A percentile compares a stretch with the other conserved stretches of the same genome.
Conservation (phyloP, 73 alveolate genomes). For the Paramecium sexaurelia region DNA sequence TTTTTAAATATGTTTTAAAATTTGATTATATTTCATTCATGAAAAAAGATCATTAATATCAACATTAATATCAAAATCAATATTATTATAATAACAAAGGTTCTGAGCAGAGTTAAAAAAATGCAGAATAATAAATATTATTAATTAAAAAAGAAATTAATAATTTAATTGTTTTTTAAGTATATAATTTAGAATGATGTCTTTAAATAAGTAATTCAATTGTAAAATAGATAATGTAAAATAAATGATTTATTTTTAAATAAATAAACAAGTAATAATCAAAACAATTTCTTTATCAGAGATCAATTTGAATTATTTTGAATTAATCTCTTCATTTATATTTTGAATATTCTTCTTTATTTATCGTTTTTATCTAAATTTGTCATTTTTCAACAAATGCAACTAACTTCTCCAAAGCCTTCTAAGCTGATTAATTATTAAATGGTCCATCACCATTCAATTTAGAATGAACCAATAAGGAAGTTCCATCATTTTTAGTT, state of each 20-base stretch:
- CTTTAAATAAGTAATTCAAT: too few relatives aligned
- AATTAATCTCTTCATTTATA: not conserved
- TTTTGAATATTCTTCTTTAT: not conserved
- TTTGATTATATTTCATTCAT: too few relatives aligned
- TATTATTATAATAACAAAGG: too few relatives aligned
- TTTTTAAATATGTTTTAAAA: too few relatives aligned
- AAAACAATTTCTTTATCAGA: not conserved
- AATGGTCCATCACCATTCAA: conserved; percentile 42
- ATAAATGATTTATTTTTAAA: not conserved
- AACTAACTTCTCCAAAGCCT: not conserved
- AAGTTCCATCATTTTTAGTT: conserved; percentile 14
- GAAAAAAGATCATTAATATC: too few relatives aligned
- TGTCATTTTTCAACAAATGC: conserved; percentile 18
- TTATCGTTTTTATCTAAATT: not conserved
- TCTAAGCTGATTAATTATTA: conserved; percentile 13
- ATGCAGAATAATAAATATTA: too few relatives aligned
- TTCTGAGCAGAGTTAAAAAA: too few relatives aligned
- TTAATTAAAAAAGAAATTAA: too few relatives aligned
- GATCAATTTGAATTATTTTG: not conserved
- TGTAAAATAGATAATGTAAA: too few relatives aligned
- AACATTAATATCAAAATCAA: too few relatives aligned
- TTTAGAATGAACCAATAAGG: not conserved
- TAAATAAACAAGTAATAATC: not conserved
- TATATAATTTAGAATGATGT: too few relatives aligned
- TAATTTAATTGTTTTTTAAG: too few relatives aligned